phyloP scores from a whole-genome alignment of 2,329 filamentous ascomycete species.

The Hymenoscyphus fructigenus region DNA sequence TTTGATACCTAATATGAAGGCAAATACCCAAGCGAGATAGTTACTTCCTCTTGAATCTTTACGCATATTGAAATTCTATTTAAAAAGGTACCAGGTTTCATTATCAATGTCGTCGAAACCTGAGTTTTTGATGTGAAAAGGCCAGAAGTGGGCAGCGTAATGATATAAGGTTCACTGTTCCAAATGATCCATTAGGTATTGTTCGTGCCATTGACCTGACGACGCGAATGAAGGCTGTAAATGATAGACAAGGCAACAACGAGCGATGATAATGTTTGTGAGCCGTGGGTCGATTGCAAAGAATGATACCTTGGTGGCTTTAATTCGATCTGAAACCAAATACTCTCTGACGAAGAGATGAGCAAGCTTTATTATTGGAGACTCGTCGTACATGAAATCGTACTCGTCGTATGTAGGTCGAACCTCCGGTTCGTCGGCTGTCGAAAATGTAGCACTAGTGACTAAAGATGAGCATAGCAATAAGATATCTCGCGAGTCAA shows the following conservation, averaged over 20 bases:
- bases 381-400: neutral
- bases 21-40: neutral
- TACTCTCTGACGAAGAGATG: conserved; percentile 8
- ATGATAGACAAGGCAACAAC: conserved; percentile 4
- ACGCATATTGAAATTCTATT: neutral
- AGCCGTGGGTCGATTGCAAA: neutral
- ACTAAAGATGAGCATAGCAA: neutral
- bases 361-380: neutral
- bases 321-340: neutral
- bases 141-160: conserved; percentile 5
- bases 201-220: neutral
- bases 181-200: neutral
- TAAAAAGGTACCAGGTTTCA: neutral
- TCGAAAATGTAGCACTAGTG: neutral
- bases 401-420: neutral
- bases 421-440: neutral
- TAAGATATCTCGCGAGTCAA: neutral
- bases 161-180: conserved; percentile 1
- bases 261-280: neutral
- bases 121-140: neutral
- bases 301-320: neutral
- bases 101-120: neutral
- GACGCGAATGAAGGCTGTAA: neutral
- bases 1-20: neutral
- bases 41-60: neutral